phyloP scores from a whole-genome alignment of 805 yeast genomes.

The Candida chauliodis region DNA sequence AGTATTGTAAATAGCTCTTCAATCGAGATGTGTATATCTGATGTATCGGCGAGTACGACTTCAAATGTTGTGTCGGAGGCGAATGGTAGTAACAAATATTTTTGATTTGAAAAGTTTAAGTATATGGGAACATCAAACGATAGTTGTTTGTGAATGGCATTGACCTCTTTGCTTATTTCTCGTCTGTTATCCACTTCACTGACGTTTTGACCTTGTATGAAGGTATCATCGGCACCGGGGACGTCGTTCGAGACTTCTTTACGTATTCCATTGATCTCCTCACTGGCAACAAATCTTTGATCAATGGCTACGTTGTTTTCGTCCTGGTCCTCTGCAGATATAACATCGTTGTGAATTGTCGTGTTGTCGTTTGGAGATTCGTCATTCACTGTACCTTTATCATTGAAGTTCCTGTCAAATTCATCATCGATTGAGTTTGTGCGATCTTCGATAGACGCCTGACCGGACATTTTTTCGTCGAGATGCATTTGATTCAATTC shows the following conservation, averaged over 20 bases:
- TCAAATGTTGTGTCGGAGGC: constrained; percentile 4
- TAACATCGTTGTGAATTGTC: too few species aligned
- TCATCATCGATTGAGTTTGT: not conserved
- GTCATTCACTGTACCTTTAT: too few species aligned
- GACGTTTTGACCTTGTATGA: not conserved
- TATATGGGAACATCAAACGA: constrained; percentile 20
- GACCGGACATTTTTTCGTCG: constrained; percentile 1
- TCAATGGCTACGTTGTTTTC: too few species aligned
- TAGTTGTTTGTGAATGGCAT: too few species aligned
- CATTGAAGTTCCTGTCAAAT: too few species aligned
- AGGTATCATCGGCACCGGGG: not conserved
- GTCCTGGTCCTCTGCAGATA: too few species aligned
- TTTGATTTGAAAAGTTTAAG: constrained; percentile 20
- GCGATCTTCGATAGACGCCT: too few species aligned
- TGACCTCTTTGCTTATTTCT: not conserved
- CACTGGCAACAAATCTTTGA: constrained; percentile 1
- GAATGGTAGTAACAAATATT: constrained; percentile 24
- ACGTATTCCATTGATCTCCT: not conserved
- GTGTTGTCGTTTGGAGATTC: too few species aligned
- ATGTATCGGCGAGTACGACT: not conserved
- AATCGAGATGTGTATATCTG: constrained; percentile 14
- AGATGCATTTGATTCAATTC: not conserved
- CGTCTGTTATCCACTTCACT: not conserved
- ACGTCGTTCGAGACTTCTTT: too few species aligned
- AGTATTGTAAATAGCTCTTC: constrained; percentile 23